Evolutionary conservation across 768 basidiomycete species (phyloP), one percentile per base, ranked within the genome.

Genomic region (Candolleomyces aberdarensis): DNA sequence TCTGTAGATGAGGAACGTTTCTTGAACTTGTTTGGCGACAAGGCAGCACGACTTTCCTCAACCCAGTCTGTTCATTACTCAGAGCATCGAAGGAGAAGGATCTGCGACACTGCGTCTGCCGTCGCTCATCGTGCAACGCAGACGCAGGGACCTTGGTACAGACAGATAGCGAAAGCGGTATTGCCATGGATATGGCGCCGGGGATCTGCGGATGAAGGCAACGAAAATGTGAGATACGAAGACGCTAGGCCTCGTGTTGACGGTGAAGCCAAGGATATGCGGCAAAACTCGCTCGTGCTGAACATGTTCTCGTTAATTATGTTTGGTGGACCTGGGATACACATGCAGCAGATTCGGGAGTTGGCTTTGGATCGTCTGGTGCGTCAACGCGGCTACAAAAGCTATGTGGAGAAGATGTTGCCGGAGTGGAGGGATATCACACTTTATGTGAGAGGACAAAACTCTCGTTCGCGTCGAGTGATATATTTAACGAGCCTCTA

Each of bases 301-400:
- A 69, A 54, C 14, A 40, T 73, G 2, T 22, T 78, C 9, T 76
- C 76, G 1, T 76, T 75, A 0, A 5, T 83, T 1, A 65, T 84
- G 22, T 80, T 85, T 63, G 77, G 71, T 61, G 71, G 73, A 4
- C 85, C 85, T 0, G 69, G 75, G 26, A 65, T 75, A 5, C 80
- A 83, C 58, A 67, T 83, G 10, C 67, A 67, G 3, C 66, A 71
- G 20, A 64, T 88, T 19, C 73, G 80, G 44, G 74, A 71, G 26
- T 76, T 83, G 26, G 82, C 74, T 62, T 75, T 83, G 0, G 85
- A 87, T 60, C 57, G 65, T 0, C 69, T 80, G 15, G 74, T 80
- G 20, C 75, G 75, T 54, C 68, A 70, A 39, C 66, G 68, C n/a
- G n/a, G n/a, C n/a, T n/a, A n/a, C n/a, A n/a, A n/a, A 4, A 70